Conservation (phyloP, 192 early-diverging fungal genomes). For the Entomortierella chlamydospora region DNA sequence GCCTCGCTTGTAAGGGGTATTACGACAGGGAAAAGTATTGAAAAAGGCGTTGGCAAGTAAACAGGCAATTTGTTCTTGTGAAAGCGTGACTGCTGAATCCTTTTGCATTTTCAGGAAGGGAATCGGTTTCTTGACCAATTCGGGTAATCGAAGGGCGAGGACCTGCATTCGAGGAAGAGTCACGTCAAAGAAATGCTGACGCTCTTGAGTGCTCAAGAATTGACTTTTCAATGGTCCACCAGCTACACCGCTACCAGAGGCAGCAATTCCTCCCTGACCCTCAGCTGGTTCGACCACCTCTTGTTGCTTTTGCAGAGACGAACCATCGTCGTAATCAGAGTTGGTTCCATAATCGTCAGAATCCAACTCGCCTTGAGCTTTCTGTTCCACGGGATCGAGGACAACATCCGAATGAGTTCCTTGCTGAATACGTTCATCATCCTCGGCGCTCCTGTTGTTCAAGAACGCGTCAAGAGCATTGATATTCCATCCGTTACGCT, state of each 20-base stretch:
- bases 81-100: constrained; percentile 44
- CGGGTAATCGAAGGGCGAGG: constrained; percentile 30
- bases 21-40: constrained; percentile 42
- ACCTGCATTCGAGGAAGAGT: constrained; percentile 40
- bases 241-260: not conserved
- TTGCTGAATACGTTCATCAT: not conserved
- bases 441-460: constrained; percentile 20
- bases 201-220: constrained; percentile 36
- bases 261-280: not conserved
- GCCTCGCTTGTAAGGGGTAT: constrained; percentile 27
- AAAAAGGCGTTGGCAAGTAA: constrained; percentile 49
- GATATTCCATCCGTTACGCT: constrained; percentile 38
- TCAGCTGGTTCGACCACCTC: not conserved
- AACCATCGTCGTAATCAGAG: constrained; percentile 4
- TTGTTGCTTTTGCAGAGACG: not conserved
- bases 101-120: constrained; percentile 43
- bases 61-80: constrained; percentile 53
- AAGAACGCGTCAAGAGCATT: constrained; percentile 40
- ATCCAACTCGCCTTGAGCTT: not conserved
- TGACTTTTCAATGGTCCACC: constrained; percentile 28
- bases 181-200: constrained; percentile 42
- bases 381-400: constrained; percentile 4
- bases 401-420: constrained; percentile 4
- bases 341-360: constrained; percentile 12
- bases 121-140: constrained; percentile 33